Conservation (phyloP, 345 rosid genomes). For the Moringa oleifera region DNA sequence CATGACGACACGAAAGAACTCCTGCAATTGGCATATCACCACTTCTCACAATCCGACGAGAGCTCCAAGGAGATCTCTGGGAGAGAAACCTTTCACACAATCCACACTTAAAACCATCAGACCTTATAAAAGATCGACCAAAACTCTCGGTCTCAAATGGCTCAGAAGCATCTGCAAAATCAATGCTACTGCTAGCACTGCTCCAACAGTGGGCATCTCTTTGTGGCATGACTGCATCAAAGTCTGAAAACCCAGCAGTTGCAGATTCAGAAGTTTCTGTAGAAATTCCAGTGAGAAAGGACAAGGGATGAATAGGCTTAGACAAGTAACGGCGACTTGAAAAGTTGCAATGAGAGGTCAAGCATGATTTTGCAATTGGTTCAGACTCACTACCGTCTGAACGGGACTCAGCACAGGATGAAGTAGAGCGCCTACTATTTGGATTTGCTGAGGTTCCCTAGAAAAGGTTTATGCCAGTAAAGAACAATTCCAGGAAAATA, state of each 20-base stretch:
- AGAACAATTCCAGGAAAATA: slow-evolving; percentile 5
- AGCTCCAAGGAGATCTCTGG: slow-evolving; percentile 54
- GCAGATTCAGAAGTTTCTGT: slow-evolving; percentile 21
- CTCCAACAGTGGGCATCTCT: slow-evolving; percentile 51
- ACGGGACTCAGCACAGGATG: slow-evolving; percentile 43
- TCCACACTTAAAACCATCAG: slow-evolving; percentile 38
- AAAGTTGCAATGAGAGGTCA: slow-evolving; percentile 36
- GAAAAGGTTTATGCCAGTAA: slow-evolving; percentile 11
- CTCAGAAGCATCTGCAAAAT: slow-evolving; percentile 39
- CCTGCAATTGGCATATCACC: slow-evolving; percentile 50
- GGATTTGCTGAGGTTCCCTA: slow-evolving; percentile 40
- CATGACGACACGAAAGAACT: slow-evolving; percentile 49
- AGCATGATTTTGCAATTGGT: slow-evolving; percentile 27
- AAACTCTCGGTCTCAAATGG: slow-evolving; percentile 28
- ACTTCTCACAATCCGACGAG: slow-evolving; percentile 41
- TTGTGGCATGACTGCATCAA: slow-evolving; percentile 20
- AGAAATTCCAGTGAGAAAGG: slow-evolving; percentile 27
- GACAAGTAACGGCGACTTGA: slow-evolving; percentile 43
- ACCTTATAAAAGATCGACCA: slow-evolving; percentile 16
- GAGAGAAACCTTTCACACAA: slow-evolving; percentile 46
- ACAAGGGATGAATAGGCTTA: slow-evolving; percentile 58
- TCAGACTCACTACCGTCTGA: slow-evolving; percentile 52
- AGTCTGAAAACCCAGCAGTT: slow-evolving; percentile 19
- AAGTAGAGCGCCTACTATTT: slow-evolving; percentile 32
- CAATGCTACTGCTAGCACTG: slow-evolving; percentile 40